Conservation (phyloP, 2,329 filamentous ascomycete genomes). For the Ceratocystiopsis sp. region DNA sequence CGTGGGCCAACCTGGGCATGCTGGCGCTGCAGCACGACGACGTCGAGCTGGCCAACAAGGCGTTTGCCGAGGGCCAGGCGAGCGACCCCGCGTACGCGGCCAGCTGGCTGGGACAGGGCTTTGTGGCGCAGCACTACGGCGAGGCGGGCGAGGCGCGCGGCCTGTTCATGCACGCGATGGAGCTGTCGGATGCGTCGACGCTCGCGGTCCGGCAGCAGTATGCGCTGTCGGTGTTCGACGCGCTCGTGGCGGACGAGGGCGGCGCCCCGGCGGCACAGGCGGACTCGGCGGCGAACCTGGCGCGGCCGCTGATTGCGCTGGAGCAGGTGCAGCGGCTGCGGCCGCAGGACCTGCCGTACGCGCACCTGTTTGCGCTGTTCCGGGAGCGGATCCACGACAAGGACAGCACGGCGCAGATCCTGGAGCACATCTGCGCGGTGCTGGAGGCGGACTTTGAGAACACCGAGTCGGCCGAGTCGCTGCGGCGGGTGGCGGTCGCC, state of each 20-base stretch:
- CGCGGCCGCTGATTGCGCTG: conserved; percentile 79
- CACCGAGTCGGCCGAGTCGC: conserved; percentile 56
- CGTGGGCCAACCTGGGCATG: conserved; percentile 83
- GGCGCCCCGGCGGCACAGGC: conserved; percentile 15
- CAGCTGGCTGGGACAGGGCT: conserved; percentile 85
- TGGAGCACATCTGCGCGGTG: conserved; percentile 48
- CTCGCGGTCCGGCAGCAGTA: conserved; percentile 63
- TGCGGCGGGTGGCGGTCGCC: conserved; percentile 63
- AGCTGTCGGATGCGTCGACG: conserved; percentile 68
- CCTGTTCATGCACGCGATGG: conserved; percentile 86
- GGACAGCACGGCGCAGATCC: conserved; percentile 39
- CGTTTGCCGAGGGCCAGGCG: conserved; percentile 81
- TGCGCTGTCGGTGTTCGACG: conserved; percentile 65
- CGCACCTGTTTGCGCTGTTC: conserved; percentile 65
- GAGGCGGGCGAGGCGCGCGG: conserved; percentile 62
- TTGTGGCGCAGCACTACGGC: conserved; percentile 63
- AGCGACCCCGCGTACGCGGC: conserved; percentile 86
- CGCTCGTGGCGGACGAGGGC: conserved; percentile 38
- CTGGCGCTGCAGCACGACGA: conserved; percentile 77
- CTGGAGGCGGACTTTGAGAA: conserved; percentile 74
- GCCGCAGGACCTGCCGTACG: conserved; percentile 52
- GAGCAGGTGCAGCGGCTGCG: conserved; percentile 60
- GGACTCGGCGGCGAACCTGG: conserved; percentile 41
- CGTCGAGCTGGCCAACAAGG: conserved; percentile 67
- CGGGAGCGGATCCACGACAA: conserved; percentile 64